These are phyloP conservation scores for Syncephalastrum contaminatum DNA, from an alignment of 371 early-diverging fungal species.

Conservation along the genomic window DNA sequence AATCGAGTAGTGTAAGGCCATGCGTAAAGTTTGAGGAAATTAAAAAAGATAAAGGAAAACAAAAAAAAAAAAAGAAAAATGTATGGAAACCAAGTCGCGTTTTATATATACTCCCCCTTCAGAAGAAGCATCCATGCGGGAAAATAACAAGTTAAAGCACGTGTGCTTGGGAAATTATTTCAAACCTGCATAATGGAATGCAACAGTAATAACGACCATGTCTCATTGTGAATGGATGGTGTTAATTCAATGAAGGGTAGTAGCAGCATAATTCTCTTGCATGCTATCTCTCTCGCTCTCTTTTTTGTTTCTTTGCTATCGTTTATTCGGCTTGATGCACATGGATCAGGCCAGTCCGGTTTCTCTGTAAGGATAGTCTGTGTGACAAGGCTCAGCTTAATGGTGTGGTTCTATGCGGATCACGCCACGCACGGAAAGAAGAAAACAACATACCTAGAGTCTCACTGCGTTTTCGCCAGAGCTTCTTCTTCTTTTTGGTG, in stretches of 20 bases:
- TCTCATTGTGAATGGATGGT: too few species aligned
- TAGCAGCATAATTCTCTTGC: too few species aligned
- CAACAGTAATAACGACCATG: too few species aligned
- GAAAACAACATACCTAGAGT: constrained; percentile 43
- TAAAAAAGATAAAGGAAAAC: neutral
- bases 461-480: constrained; percentile 85
- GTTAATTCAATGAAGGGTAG: too few species aligned
- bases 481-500: constrained; percentile 70
- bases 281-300: too few species aligned
- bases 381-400: constrained; percentile 4
- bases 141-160: neutral
- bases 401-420: neutral
- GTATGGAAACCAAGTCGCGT: neutral
- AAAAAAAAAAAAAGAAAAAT: neutral
- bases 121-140: constrained; percentile 2
- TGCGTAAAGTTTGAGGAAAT: constrained; percentile 1
- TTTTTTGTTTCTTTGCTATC: too few species aligned
- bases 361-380: constrained; percentile 7
- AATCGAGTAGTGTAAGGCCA: constrained; percentile 19
- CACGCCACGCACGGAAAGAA: too few species aligned
- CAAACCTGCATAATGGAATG: too few species aligned
- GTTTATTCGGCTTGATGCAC: too few species aligned
- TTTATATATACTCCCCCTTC: too few species aligned
- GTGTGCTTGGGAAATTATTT: too few species aligned
- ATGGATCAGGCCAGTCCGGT: too few species aligned